phyloP scores from a whole-genome alignment of 768 basidiomycete genomes.

The Mycena rosella region DNA sequence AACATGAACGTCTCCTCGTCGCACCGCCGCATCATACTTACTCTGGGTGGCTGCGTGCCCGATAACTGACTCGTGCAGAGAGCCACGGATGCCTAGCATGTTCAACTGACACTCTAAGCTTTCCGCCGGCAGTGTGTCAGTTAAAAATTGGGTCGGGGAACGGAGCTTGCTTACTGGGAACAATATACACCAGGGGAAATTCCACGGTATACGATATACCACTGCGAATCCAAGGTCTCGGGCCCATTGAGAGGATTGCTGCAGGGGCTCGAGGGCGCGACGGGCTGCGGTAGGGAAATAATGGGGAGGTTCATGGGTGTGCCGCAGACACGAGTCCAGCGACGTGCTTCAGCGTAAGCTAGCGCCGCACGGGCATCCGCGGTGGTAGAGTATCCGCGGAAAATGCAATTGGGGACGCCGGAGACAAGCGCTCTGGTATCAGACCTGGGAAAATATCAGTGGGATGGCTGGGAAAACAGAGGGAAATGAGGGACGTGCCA shows the following conservation, averaged over 20 bases:
- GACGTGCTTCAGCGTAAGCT: background rate
- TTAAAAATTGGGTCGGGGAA: no score
- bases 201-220: constrained; percentile 3
- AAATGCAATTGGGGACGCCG: background rate
- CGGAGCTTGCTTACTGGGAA: background rate
- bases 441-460: background rate
- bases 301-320: background rate
- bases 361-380: background rate
- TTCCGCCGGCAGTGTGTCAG: no score
- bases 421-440: background rate
- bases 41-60: background rate
- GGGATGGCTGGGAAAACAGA: background rate
- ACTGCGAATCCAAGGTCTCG: background rate
- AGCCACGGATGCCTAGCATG: background rate
- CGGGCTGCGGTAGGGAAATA: background rate
- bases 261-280: background rate
- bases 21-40: background rate
- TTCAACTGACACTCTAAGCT: constrained; percentile 19
- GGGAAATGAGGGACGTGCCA: background rate
- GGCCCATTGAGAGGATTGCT: background rate
- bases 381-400: background rate
- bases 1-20: background rate
- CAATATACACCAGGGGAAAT: background rate
- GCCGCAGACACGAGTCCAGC: background rate
- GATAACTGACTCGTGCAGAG: background rate